Evolutionary conservation across 1,139 yeast species (phyloP), one percentile per base, ranked within the genome.

Genomic region (Arxiozyma heterogenica): DNA sequence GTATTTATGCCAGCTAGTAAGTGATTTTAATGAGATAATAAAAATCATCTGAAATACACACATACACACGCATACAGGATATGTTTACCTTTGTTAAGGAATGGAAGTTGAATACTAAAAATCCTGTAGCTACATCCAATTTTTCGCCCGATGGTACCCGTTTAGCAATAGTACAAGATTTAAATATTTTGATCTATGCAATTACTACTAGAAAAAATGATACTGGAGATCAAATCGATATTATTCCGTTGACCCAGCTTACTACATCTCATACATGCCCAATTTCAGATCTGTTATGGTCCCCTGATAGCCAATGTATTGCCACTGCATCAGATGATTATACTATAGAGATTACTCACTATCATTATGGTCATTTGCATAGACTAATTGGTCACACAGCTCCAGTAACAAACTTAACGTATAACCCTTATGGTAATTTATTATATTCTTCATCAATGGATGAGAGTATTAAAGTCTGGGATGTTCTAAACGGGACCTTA

Each of bases 391-490:
- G 95, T 18, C 98, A 93, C 65, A 88, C 96, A 0, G 93, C 84
- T 59, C 93, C 89, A 58, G 88, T 89, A 22, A 84, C 89, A 3
- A 75, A 87, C 17, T 71, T 89, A n/a, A 75, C 76, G 55, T 93
- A 84, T 72, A 86, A 83, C 57, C 70, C 75, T 48, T 84, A 84
- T 65, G 96, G 97, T 0, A 88, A 89, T 61, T 70, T 93, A 25
- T 69, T 93, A 27, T 82, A 88, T 27, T 81, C 91, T 49, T 96
- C 96, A 0, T 82, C 95, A 1, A 83, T 94, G 46, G 98, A 93
- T 69, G 98, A 93, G 64, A 90, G 91, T 49, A 84, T 93, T 23
- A 80, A 90, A 50, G 78, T 91, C 3, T 93, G 98, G 98, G 97
- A 91, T 69, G 79, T 86, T 6, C 73, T 79, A 42, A 76, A 83